A percentile compares a stretch with the other conserved stretches of the same genome.
These are phyloP conservation scores for Saturnispora sanitii DNA, from an alignment of 805 yeast genomes.

Conservation along the genomic window DNA sequence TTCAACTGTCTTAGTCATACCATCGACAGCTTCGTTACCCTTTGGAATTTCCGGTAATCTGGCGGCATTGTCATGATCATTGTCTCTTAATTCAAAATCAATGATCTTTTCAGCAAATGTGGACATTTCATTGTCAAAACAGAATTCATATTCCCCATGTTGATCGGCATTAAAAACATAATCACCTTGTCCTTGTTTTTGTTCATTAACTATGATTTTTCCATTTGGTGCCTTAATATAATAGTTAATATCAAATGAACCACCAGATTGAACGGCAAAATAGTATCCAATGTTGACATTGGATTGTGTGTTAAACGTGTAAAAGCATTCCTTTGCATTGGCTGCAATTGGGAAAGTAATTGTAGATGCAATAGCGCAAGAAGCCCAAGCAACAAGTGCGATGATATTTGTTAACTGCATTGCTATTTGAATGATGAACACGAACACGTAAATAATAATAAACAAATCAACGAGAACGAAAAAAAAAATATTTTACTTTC, in stretches of 20 bases:
- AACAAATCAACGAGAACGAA: background rate
- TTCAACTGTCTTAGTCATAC: slow-evolving; percentile 44
- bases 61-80: slow-evolving; percentile 41
- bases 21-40: slow-evolving; percentile 45
- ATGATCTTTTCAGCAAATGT: slow-evolving; percentile 75
- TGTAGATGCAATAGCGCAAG: slow-evolving; percentile 34
- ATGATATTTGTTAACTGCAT: too few relatives aligned
- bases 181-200: slow-evolving; percentile 70
- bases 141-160: slow-evolving; percentile 78
- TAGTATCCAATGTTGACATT: slow-evolving; percentile 59
- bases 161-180: slow-evolving; percentile 56
- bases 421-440: too few relatives aligned
- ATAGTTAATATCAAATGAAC: slow-evolving; percentile 73
- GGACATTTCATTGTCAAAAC: slow-evolving; percentile 75
- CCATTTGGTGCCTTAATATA: slow-evolving; percentile 49
- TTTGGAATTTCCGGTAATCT: slow-evolving; percentile 50
- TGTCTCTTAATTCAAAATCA: slow-evolving; percentile 61
- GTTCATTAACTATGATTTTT: slow-evolving; percentile 40
- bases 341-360: slow-evolving; percentile 70
- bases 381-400: background rate
- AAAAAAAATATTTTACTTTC: too few relatives aligned
- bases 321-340: slow-evolving; percentile 63
- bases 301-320: slow-evolving; percentile 52
- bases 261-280: slow-evolving; percentile 78
- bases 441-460: background rate